These are phyloP conservation scores for Hyphopichia khmerensis DNA, from an alignment of 1,139 yeast genomes.

Conservation along the genomic window DNA sequence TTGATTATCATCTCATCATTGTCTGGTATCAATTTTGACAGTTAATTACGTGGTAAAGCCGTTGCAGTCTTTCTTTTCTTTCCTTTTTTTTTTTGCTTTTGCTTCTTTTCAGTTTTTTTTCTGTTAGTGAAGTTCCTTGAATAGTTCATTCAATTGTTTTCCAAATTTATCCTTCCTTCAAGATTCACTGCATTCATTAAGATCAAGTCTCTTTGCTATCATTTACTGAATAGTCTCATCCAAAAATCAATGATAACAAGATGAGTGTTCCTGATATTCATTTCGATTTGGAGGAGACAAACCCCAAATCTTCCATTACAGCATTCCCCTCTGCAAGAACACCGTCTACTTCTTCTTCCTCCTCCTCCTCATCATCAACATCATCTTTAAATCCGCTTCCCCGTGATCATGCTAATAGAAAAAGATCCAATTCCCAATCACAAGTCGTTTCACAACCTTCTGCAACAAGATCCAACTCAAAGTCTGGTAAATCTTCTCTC, in stretches of 20 bases:
- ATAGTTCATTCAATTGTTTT: too few relatives aligned
- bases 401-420: constrained; percentile 12
- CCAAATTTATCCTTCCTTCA: too few relatives aligned
- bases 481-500: constrained; percentile 1
- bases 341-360: not conserved
- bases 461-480: constrained; percentile 7
- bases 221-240: not conserved
- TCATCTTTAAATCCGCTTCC: not conserved
- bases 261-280: not conserved
- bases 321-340: too few relatives aligned
- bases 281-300: not conserved
- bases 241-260: not conserved
- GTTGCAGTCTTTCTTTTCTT: not conserved
- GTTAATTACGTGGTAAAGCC: not conserved
- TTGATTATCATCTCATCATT: too few relatives aligned
- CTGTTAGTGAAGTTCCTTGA: too few relatives aligned
- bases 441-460: constrained; percentile 19
- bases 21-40: too few relatives aligned
- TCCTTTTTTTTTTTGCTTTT: not conserved
- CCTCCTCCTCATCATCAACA: not conserved
- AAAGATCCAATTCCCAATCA: constrained; percentile 42
- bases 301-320: not conserved
- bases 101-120: not conserved
- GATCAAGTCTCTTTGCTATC: too few relatives aligned
- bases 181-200: too few relatives aligned